Conservation (phyloP, 768 basidiomycete genomes). For the Phanerochaete carnosa region DNA sequence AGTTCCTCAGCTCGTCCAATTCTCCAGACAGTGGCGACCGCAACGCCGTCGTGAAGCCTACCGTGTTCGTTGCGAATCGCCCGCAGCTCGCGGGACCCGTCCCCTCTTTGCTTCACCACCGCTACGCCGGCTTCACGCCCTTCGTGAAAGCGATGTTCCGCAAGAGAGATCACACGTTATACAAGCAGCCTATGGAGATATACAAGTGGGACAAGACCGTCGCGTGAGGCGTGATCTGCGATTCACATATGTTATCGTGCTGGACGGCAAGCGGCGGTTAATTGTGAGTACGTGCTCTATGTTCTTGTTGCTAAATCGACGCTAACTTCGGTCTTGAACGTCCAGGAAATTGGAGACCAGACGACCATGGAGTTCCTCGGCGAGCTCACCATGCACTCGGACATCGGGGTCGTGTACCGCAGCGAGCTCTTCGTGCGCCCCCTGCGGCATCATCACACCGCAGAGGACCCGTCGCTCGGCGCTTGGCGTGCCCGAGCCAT, state of each 20-base stretch:
- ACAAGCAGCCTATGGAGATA: conserved; percentile 37
- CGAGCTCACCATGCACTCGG: conserved; percentile 46
- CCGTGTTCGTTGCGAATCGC: conserved; percentile 42
- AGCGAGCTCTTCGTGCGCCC: conserved; percentile 38
- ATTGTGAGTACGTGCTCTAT: conserved; percentile 23
- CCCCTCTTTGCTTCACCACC: conserved; percentile 33
- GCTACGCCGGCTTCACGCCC: conserved; percentile 36
- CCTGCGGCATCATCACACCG: conserved; percentile 12
- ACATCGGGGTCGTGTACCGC: conserved; percentile 40
- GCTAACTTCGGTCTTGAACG: not conserved
- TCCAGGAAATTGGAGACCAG: conserved; percentile 40
- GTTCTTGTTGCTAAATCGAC: too few species aligned
- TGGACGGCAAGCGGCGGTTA: conserved; percentile 41
- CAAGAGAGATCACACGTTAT: conserved; percentile 34
- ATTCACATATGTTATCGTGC: conserved; percentile 45
- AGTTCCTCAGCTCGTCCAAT: conserved; percentile 24
- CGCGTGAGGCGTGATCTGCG: conserved; percentile 31
- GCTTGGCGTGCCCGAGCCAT: not conserved
- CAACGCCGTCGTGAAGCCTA: conserved; percentile 18
- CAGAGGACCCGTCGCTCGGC: not conserved
- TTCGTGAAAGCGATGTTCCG: conserved; percentile 42
- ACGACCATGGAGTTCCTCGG: conserved; percentile 40
- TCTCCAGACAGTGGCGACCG: conserved; percentile 14
- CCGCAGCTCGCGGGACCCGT: conserved; percentile 41
- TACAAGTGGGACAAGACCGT: conserved; percentile 37